phyloP scores from a whole-genome alignment of 1,139 yeast species.

The Nakaseomyces uthaithaninus region DNA sequence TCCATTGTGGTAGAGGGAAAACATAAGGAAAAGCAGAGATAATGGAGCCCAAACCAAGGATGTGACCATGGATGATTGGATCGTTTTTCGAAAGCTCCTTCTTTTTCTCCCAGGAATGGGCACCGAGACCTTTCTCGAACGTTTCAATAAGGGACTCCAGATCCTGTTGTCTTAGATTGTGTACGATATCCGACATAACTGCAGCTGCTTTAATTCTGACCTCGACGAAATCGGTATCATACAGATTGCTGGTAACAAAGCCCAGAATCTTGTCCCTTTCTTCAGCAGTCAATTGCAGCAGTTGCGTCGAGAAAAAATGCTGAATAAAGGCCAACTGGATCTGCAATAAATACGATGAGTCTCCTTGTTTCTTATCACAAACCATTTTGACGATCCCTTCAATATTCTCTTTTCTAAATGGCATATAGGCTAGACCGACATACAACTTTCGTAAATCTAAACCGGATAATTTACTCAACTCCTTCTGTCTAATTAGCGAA shows the following conservation, averaged over 20 bases:
- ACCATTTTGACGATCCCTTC: slow-evolving; percentile 45
- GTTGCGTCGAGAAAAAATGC: slow-evolving; percentile 64
- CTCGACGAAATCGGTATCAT: slow-evolving; percentile 55
- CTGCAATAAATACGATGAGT: slow-evolving; percentile 61
- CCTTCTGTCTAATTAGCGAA: slow-evolving; percentile 61
- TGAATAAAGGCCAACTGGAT: slow-evolving; percentile 66
- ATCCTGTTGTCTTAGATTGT: slow-evolving; percentile 48
- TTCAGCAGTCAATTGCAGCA: slow-evolving; percentile 44
- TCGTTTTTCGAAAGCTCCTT: slow-evolving; percentile 39
- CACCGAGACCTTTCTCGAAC: slow-evolving; percentile 35
- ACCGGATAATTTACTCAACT: slow-evolving; percentile 70
- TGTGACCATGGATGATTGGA: slow-evolving; percentile 49
- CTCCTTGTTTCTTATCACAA: slow-evolving; percentile 29
- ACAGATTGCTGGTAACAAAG: slow-evolving; percentile 47
- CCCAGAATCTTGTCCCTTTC: slow-evolving; percentile 48
- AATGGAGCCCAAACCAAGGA: slow-evolving; percentile 81
- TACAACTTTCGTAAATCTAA: slow-evolving; percentile 49
- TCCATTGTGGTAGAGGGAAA: slow-evolving; percentile 90
- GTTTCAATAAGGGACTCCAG: slow-evolving; percentile 34
- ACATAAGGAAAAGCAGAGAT: slow-evolving; percentile 84
- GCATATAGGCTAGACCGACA: slow-evolving; percentile 50
- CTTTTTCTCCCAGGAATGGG: slow-evolving; percentile 44
- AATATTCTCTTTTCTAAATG: slow-evolving; percentile 41
- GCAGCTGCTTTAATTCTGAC: slow-evolving; percentile 71
- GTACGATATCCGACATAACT: slow-evolving; percentile 73